Base-by-base conservation (phyloP, 345 rosid species). In the Nasturtium officinale region DNA sequence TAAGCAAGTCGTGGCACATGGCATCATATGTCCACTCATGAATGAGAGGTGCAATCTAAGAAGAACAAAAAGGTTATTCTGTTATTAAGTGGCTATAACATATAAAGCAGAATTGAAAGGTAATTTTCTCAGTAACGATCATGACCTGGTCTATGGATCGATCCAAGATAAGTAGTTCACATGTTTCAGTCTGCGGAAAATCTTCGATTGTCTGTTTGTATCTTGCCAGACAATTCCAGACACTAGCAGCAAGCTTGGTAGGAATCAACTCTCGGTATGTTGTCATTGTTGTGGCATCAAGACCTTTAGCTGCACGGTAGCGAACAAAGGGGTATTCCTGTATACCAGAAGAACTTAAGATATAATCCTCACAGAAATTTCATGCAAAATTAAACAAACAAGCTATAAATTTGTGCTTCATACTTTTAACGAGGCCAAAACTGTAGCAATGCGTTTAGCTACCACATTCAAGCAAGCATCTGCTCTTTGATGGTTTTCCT, bases 21-120 rank as follows among this genome's bases (percentile, higher is more conserved):
- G 99, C 97, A 87, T 90, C 99, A 66, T 95, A 95, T 10, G 99
- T 95, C 99, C 99, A 95, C 86, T 95, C 99, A 77, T 95, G 99
- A 72, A 95, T 95, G 66, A 95, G 69, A 76, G 99, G 99, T 85
- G 99, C 96, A 74, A 95, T 84, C 99, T 94, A 81, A 21, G 51
- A 81, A 66, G 58, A 45, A 73, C 23, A 76, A 63, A 75, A 71
- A 59, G 11, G 10, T 54, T 48, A 23, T 5, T 52, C 10, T 23
- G 45, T 63, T 20, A 46, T 37, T n/a, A 16, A 40, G 12, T n/a
- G 35, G 43, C 25, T 23, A 23, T 15, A 46, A 9, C 56, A 53
- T 38, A 65, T 58, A 32, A 71, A 62, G 35, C 42, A 57, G 42
- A 65, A 28, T 16, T 46, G 25, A 33, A 38, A 56, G 37, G 21